Conservation (phyloP, 75 land plant species). For the Adiantum capillusveneris region DNA sequence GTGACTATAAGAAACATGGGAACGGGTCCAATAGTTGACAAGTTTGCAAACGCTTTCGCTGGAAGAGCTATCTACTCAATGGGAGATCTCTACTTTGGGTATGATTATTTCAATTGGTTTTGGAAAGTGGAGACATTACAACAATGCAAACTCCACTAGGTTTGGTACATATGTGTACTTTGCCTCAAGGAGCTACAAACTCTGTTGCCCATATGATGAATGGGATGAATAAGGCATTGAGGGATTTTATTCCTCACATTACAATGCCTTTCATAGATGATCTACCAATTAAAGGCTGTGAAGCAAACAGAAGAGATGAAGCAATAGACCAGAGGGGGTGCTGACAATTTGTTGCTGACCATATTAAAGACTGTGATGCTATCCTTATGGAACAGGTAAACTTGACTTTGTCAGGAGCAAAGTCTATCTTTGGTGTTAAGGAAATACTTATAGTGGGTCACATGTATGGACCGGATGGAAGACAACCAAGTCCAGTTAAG, state of each 20-base stretch:
- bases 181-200: conserved; percentile 1
- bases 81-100: not conserved
- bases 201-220: conserved; percentile 6
- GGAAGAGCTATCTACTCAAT: conserved; percentile 1
- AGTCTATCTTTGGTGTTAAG: not conserved
- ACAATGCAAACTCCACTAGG: conserved; percentile 2
- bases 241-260: not conserved
- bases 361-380: not conserved
- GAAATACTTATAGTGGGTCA: not conserved
- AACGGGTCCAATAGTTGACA: not conserved
- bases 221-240: not conserved
- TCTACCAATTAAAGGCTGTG: conserved; percentile 3
- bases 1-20: not conserved
- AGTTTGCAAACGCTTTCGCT: not conserved
- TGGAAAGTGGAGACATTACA: not conserved
- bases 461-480: not conserved
- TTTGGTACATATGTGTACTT: not conserved
- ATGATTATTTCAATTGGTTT: not conserved
- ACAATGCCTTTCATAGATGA: not conserved
- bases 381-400: not conserved
- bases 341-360: not conserved
- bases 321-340: not conserved
- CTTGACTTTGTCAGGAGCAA: not conserved
- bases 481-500: not conserved
- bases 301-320: not conserved